Evolutionary conservation across 768 basidiomycete species (phyloP).

Genomic region (Xerocomellus intermedius): DNA sequence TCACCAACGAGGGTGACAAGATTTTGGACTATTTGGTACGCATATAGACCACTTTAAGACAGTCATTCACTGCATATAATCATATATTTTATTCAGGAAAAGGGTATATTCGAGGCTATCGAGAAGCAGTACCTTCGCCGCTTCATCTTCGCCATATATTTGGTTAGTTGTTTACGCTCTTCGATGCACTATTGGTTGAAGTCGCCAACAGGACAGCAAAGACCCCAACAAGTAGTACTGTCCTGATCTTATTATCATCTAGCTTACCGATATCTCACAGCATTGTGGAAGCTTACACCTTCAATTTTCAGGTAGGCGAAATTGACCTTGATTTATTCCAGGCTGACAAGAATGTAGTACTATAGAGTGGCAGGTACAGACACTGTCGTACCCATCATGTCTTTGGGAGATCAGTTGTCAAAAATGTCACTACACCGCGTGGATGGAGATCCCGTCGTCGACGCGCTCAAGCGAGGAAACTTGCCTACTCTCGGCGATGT

Average conservation of each 20-base stretch:
- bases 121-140: conserved; percentile 81
- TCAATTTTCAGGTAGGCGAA: conserved; percentile 68
- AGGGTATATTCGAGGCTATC: conserved; percentile 84
- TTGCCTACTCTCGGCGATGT: conserved; percentile 77
- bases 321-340: neutral
- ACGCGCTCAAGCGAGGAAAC: conserved; percentile 58
- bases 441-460: conserved; percentile 55
- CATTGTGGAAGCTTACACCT: conserved; percentile 86
- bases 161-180: conserved; percentile 45
- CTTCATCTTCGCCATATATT: conserved; percentile 82
- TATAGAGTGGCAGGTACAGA: conserved; percentile 61
- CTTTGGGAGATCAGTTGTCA: conserved; percentile 58
- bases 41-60: conserved; percentile 19
- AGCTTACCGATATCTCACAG: conserved; percentile 38
- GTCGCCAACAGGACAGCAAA: conserved; percentile 61
- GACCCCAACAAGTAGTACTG: conserved; percentile 76
- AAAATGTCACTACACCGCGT: conserved; percentile 45
- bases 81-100: conserved; percentile 50
- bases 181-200: neutral
- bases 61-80: conserved; percentile 7
- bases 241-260: conserved; percentile 1
- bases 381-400: conserved; percentile 66
- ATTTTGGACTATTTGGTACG: conserved; percentile 77
- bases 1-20: conserved; percentile 79
- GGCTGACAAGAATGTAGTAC: conserved; percentile 49